A percentile compares a stretch with the other conserved stretches of the same genome.
Evolutionary conservation across 164 flowering plant genomes (phyloP).

Genomic region (Tetracentron sinense): DNA sequence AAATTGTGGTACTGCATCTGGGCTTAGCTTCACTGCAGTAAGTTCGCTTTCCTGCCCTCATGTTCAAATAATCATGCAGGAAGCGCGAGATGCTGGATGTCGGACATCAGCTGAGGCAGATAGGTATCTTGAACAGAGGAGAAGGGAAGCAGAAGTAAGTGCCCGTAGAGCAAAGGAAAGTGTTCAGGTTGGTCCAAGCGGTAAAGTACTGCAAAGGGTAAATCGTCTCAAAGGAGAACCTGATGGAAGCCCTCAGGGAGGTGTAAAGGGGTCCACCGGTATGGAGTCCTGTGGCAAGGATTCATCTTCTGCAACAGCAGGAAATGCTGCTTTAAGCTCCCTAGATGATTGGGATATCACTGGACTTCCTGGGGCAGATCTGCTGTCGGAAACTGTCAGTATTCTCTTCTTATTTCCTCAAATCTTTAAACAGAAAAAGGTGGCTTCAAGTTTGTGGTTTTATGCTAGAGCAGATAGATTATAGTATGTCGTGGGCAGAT

Average conservation of each 20-base stretch:
- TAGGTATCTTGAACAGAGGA: conserved; percentile 52
- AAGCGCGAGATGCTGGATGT: conserved; percentile 82
- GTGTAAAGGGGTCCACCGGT: conserved; percentile 26
- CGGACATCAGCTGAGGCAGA: conserved; percentile 72
- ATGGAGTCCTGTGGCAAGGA: conserved; percentile 40
- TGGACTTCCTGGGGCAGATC: conserved; percentile 68
- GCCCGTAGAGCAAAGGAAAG: conserved; percentile 45
- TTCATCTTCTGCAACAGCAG: conserved; percentile 24
- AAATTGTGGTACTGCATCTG: not conserved
- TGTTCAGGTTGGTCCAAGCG: conserved; percentile 38
- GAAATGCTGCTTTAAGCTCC: conserved; percentile 21
- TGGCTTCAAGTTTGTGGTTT: not conserved
- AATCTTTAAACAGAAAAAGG: not conserved
- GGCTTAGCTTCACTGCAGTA: not conserved
- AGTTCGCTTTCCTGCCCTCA: not conserved
- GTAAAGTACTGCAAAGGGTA: conserved; percentile 46
- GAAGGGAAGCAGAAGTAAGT: conserved; percentile 65
- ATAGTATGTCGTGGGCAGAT: no score
- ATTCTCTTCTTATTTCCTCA: not conserved
- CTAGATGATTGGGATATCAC: conserved; percentile 69
- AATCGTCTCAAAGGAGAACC: conserved; percentile 39
- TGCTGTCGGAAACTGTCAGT: conserved; percentile 77
- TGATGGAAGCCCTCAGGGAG: conserved; percentile 41
- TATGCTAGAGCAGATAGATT: not conserved
- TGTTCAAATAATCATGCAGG: conserved; percentile 36